These are phyloP conservation scores for Podosphaera fusca DNA, from an alignment of 2,329 filamentous ascomycete genomes.

Conservation along the genomic window DNA sequence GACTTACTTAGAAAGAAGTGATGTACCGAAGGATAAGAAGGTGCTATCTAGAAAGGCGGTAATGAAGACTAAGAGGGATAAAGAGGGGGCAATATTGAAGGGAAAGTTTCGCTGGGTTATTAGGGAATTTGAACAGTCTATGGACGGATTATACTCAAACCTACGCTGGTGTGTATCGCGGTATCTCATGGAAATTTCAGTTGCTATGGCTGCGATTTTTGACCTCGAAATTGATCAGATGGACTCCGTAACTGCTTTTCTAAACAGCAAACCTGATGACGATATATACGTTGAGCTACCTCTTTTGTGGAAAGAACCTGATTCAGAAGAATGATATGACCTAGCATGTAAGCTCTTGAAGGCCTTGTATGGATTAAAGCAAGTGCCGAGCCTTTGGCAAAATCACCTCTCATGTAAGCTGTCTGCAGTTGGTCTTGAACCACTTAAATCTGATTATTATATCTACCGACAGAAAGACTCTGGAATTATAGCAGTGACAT, in stretches of 20 bases:
- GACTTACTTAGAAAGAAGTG: background rate
- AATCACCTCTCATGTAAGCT: background rate
- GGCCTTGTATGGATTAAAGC: background rate
- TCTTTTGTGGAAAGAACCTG: background rate
- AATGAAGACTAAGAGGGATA: too few species aligned
- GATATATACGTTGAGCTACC: too few species aligned
- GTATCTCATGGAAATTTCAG: background rate
- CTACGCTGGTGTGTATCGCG: background rate
- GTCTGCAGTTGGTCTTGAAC: background rate
- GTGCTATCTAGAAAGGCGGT: too few species aligned
- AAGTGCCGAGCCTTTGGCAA: conserved; percentile 1
- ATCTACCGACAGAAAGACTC: background rate
- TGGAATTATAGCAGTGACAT: background rate
- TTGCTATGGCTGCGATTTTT: background rate
- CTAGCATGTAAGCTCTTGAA: conserved; percentile 1
- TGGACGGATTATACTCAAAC: background rate
- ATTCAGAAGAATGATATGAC: background rate
- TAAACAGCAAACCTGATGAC: too few species aligned
- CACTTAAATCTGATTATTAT: background rate
- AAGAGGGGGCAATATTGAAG: too few species aligned
- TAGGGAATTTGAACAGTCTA: background rate
- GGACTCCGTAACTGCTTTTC: too few species aligned
- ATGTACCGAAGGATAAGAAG: background rate
- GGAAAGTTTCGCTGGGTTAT: background rate
- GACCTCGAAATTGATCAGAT: background rate